phyloP scores from a whole-genome alignment of 805 yeast genomes.

The Kregervanrija delftensis region DNA sequence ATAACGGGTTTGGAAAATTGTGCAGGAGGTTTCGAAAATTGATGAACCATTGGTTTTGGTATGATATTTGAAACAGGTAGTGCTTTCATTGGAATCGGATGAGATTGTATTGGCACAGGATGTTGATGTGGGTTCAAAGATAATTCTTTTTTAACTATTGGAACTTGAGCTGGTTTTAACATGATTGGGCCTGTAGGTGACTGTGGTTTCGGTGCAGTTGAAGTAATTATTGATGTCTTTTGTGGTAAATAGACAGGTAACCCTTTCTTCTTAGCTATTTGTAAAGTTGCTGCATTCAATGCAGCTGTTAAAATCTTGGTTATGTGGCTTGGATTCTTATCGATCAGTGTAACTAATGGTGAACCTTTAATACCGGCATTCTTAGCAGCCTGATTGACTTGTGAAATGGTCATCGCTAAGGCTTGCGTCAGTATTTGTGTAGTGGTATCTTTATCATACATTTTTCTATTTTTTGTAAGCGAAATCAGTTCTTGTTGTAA shows the following conservation, averaged over 20 bases:
- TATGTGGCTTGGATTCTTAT: conserved; percentile 73
- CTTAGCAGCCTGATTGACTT: conserved; percentile 82
- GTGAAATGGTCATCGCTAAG: conserved; percentile 87
- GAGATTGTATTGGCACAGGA: conserved; percentile 14
- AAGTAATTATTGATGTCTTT: conserved; percentile 4
- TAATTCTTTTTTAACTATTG: no score
- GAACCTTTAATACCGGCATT: conserved; percentile 75
- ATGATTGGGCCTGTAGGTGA: conserved; percentile 5
- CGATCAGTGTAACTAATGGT: conserved; percentile 70
- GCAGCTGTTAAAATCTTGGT: conserved; percentile 76
- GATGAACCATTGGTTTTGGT: conserved; percentile 12
- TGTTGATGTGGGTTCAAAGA: conserved; percentile 14
- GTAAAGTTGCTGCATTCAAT: conserved; percentile 66
- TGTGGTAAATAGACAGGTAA: conserved; percentile 25
- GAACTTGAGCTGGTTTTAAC: conserved; percentile 4
- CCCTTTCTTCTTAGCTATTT: conserved; percentile 48
- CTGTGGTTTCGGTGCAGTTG: background rate
- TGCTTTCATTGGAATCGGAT: conserved; percentile 5
- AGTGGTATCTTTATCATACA: conserved; percentile 73
- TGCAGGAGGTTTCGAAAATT: conserved; percentile 8
- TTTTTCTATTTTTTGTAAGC: conserved; percentile 69
- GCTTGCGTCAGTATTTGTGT: conserved; percentile 85
- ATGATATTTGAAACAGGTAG: conserved; percentile 4
- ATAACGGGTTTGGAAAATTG: conserved; percentile 8
- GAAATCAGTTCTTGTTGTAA: conserved; percentile 81